Conservation (phyloP, 1,284 basidiomycete species). For the Phellopilus nigrolimitatus region DNA sequence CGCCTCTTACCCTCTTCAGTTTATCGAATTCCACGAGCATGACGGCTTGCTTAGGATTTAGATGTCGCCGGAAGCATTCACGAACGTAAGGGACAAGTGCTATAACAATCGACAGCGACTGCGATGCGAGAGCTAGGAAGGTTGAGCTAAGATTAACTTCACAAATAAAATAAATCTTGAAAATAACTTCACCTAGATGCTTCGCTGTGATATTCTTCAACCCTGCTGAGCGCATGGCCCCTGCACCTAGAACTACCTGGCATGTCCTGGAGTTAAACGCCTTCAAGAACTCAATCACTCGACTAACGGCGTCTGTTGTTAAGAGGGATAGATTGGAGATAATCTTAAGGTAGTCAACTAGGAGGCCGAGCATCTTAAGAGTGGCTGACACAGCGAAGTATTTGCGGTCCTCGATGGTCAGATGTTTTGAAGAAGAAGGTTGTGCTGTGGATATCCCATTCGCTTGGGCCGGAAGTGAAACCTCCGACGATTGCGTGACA, state of each 20-base stretch:
- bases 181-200: slow-evolving; percentile 69
- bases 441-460: slow-evolving; percentile 20
- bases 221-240: slow-evolving; percentile 96
- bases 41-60: slow-evolving; percentile 89
- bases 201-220: slow-evolving; percentile 98
- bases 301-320: slow-evolving; percentile 91
- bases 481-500: slow-evolving; percentile 28
- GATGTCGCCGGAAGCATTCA: slow-evolving; percentile 88
- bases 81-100: slow-evolving; percentile 95
- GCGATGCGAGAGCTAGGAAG: slow-evolving; percentile 81
- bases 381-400: slow-evolving; percentile 90
- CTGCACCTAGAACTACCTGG: slow-evolving; percentile 96
- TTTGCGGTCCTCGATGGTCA: slow-evolving; percentile 78
- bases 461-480: slow-evolving; percentile 25
- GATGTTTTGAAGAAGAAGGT: slow-evolving; percentile 49
- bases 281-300: slow-evolving; percentile 94
- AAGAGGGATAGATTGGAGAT: slow-evolving; percentile 86
- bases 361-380: slow-evolving; percentile 66
- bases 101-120: slow-evolving; percentile 91
- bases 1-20: slow-evolving; percentile 75
- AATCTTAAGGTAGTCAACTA: slow-evolving; percentile 85
- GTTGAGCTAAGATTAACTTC: neutral
- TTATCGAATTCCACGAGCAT: slow-evolving; percentile 99
- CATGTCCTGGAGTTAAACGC: slow-evolving; percentile 98
- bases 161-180: neutral